Conservation (phyloP, 2,329 filamentous ascomycete genomes). For the Fusarium albidum region DNA sequence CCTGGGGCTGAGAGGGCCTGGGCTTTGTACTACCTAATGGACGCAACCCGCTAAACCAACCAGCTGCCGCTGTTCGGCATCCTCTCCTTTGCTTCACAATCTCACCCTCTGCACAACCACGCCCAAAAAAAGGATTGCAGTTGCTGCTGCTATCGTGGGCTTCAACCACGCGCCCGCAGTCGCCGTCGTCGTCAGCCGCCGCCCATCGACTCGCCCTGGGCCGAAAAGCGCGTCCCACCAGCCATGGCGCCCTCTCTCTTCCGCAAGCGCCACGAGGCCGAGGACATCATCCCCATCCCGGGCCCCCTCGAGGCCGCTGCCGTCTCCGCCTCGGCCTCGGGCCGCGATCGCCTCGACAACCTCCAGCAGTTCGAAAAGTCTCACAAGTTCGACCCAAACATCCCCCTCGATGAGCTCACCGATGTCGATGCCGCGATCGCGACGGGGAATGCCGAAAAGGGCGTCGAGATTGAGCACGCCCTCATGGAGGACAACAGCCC, state of each 20-base stretch:
- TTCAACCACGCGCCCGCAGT: conserved; percentile 32
- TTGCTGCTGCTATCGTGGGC: conserved; percentile 32
- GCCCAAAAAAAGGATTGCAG: conserved; percentile 30
- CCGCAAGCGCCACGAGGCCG: conserved; percentile 56
- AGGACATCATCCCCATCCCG: conserved; percentile 54
- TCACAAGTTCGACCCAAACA: conserved; percentile 71
- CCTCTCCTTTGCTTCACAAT: conserved; percentile 26
- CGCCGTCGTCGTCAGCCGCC: conserved; percentile 13
- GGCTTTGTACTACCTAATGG: conserved; percentile 22
- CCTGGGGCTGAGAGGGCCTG: conserved; percentile 27
- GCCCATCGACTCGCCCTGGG: conserved; percentile 12
- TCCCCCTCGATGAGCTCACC: conserved; percentile 68
- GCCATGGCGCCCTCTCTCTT: conserved; percentile 50
- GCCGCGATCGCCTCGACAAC: conserved; percentile 53
- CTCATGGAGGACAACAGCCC: conserved; percentile 71
- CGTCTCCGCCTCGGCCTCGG: conserved; percentile 49
- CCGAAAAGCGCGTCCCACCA: conserved; percentile 16
- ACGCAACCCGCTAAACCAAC: conserved; percentile 29
- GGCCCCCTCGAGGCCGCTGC: conserved; percentile 50
- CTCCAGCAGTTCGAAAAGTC: conserved; percentile 66
- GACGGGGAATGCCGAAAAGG: conserved; percentile 63
- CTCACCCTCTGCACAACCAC: conserved; percentile 22
- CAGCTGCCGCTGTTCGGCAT: conserved; percentile 31
- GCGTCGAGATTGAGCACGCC: conserved; percentile 64
- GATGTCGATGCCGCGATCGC: conserved; percentile 67